Conservation (phyloP, 148 eudicot species). For the Vaccinium darrowii region DNA sequence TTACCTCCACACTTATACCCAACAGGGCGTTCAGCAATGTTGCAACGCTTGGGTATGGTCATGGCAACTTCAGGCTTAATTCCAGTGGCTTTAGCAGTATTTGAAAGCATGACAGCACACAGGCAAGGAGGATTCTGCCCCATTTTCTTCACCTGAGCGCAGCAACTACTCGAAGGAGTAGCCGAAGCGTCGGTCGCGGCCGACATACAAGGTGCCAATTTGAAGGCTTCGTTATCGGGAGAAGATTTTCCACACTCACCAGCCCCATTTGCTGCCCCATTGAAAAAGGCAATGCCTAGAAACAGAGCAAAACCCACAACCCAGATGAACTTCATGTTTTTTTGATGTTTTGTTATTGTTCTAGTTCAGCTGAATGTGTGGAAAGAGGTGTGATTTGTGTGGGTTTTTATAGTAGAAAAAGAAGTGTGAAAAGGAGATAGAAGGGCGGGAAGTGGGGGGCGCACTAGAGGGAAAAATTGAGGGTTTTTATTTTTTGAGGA, state of each 20-base stretch:
- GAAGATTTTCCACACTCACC: background rate
- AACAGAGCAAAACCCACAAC: background rate
- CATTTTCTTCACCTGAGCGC: slow-evolving; percentile 50
- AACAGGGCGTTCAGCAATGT: slow-evolving; percentile 60
- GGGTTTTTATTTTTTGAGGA: no score
- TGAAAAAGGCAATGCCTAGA: background rate
- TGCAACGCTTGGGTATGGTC: slow-evolving; percentile 74
- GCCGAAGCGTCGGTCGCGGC: background rate
- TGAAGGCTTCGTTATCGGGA: background rate
- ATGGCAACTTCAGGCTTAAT: slow-evolving; percentile 64
- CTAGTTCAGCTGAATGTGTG: background rate
- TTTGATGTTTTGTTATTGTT: background rate
- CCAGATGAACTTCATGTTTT: background rate
- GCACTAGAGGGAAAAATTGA: no score
- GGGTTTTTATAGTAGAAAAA: background rate
- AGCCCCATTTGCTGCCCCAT: slow-evolving; percentile 1
- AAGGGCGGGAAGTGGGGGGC: background rate
- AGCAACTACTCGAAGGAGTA: slow-evolving; percentile 32
- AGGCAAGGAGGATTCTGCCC: slow-evolving; percentile 65
- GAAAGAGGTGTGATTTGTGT: background rate
- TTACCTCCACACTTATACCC: slow-evolving; percentile 72
- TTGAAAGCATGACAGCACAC: slow-evolving; percentile 72
- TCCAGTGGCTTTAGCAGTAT: slow-evolving; percentile 56
- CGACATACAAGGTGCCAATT: background rate
- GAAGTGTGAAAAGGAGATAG: background rate